A percentile compares a stretch with the other conserved stretches of the same genome.
Evolutionary conservation across 1,284 basidiomycete genomes (phyloP).

Genomic region (Moesziomyces globuligerus): DNA sequence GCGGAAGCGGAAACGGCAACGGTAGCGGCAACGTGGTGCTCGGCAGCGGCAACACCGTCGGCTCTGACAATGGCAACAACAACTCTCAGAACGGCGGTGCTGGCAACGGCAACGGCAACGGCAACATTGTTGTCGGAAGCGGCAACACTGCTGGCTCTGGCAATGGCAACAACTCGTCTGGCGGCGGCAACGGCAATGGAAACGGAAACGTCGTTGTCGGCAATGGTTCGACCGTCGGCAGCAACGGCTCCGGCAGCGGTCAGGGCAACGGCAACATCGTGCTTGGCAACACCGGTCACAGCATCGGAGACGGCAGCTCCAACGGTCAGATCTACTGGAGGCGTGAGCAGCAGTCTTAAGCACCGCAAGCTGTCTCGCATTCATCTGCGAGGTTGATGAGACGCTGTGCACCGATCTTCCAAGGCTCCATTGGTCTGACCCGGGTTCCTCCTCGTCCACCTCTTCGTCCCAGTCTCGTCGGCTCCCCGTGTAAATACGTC

Average conservation of each 20-base stretch:
- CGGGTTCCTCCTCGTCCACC: no score
- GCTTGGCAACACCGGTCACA: conserved; percentile 13
- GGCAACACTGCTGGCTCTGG: conserved; percentile 5
- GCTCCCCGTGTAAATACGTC: no score
- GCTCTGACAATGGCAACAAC: neutral
- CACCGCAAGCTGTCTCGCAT: neutral
- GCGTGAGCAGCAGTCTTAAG: neutral
- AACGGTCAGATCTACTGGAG: conserved; percentile 28
- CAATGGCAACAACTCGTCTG: conserved; percentile 7
- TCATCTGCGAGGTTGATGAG: neutral
- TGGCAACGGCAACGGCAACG: neutral
- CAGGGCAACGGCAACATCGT: conserved; percentile 17
- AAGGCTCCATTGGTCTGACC: no score
- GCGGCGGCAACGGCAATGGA: conserved; percentile 15
- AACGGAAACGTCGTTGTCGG: conserved; percentile 18
- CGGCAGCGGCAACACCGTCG: conserved; percentile 1
- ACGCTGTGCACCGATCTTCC: no score
- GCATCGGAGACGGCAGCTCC: conserved; percentile 13
- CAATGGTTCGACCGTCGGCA: conserved; percentile 3
- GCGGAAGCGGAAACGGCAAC: conserved; percentile 15
- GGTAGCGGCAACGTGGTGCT: conserved; percentile 9
- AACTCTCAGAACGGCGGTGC: neutral
- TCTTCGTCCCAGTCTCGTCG: no score
- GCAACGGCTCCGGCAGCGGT: conserved; percentile 9
- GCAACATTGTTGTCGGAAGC: conserved; percentile 3